These are phyloP conservation scores for Fragilariopsis cylindrus DNA, from an alignment of 108 stramenopile genomes.

Conservation along the genomic window DNA sequence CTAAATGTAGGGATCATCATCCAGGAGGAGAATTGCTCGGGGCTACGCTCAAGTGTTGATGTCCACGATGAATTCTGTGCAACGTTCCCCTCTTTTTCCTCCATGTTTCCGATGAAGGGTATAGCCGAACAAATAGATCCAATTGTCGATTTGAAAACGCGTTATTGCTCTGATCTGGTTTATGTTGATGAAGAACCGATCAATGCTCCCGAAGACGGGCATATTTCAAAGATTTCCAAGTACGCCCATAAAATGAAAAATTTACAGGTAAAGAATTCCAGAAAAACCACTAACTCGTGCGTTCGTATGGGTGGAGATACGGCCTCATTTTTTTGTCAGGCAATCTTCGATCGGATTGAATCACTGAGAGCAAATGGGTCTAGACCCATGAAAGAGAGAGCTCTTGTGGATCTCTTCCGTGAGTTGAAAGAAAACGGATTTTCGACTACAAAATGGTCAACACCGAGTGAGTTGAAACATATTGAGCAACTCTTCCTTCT, in stretches of 20 bases:
- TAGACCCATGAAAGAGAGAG: constrained; percentile 91
- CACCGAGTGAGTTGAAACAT: constrained; percentile 59
- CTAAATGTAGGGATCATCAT: constrained; percentile 60
- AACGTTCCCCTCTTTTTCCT: constrained; percentile 26
- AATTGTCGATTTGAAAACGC: not conserved
- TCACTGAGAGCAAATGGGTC: constrained; percentile 72
- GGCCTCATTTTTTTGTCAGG: constrained; percentile 57
- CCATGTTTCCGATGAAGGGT: constrained; percentile 33
- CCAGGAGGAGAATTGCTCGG: constrained; percentile 63
- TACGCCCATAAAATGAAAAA: constrained; percentile 61
- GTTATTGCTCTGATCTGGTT: not conserved
- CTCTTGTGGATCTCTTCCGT: constrained; percentile 87
- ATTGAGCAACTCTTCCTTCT: constrained; percentile 67
- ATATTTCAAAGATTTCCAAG: constrained; percentile 24
- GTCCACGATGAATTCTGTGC: constrained; percentile 29
- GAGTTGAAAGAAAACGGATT: constrained; percentile 77
- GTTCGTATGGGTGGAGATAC: constrained; percentile 42
- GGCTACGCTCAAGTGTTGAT: constrained; percentile 39
- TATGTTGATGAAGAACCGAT: constrained; percentile 6
- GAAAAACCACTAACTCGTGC: constrained; percentile 29
- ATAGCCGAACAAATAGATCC: not conserved
- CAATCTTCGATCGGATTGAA: constrained; percentile 86
- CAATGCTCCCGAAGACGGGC: not conserved
- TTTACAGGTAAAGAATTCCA: constrained; percentile 16
- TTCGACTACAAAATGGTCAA: constrained; percentile 69